Evolutionary conservation across 345 rosid species (phyloP), one percentile per base, ranked within the genome.

Genomic region (Crucihimalaya himalaica): DNA sequence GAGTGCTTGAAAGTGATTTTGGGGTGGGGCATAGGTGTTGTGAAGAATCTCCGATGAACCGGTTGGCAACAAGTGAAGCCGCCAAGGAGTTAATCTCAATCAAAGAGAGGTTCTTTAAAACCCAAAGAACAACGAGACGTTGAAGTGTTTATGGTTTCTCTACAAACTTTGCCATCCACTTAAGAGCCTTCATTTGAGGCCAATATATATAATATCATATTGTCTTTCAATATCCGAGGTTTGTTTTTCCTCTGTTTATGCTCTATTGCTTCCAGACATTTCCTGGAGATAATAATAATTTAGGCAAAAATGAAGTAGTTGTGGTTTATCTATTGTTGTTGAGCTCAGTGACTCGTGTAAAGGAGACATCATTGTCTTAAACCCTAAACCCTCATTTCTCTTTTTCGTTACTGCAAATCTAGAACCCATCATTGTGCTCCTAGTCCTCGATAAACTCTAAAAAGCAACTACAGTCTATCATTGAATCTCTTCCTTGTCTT

Each of bases 1-100:
- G 68, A 67, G 16, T 71, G 73, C 39, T 47, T 72, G 25, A 40
- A 4, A 52, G 0, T 40, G 21, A 4, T 72, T 29, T 42, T 81
- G 51, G 40, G 3, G 19, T 68, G 18, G 82, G 80, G 68, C 57
- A 65, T 12, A 43, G 37, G 21, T 77, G 83, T 23, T 79, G 78
- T 8, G 52, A 35, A 40, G 80, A 74, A 71, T 40, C 60, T n/a
- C 61, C 75, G 0, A 37, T 3, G 2, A 34, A 73, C 16, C 37
- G 79, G 9, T 55, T 74, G 57, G 47, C 57, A 55, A 79, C 56
- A n/a, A 48, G 39, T 1, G 78, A 67, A 39, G 83, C 73, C 0
- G 4, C 1, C 19, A 70, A 35, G n/a, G 68, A 58, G 46, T 43
- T 78, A 8, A 32, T 23, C 43, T 11, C 32, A 43, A 69, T 81